A percentile compares a stretch with the other conserved stretches of the same genome.
Conservation (phyloP, 768 basidiomycete species). For the Scleroderma citrinum region DNA sequence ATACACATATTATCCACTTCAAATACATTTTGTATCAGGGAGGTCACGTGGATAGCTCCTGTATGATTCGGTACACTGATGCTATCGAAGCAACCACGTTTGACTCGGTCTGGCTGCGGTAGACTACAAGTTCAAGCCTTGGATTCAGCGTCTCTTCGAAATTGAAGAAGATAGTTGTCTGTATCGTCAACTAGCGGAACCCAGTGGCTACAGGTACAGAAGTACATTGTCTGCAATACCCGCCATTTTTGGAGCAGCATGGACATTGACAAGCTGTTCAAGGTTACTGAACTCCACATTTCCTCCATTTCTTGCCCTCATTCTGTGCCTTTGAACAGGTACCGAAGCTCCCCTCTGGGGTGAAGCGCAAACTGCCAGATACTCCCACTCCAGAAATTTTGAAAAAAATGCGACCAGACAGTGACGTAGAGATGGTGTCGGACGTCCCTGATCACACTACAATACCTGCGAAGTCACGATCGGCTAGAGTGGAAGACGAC, state of each 20-base stretch:
- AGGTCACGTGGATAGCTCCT: no score
- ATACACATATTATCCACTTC: no score
- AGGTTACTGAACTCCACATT: constrained; percentile 25
- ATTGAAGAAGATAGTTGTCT: no score
- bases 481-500: constrained; percentile 55
- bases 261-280: constrained; percentile 49
- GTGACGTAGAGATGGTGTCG: constrained; percentile 8
- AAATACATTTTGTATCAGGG: no score
- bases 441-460: constrained; percentile 2
- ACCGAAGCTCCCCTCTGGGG: constrained; percentile 58
- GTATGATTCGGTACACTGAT: no score
- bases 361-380: constrained; percentile 72
- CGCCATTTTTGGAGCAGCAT: constrained; percentile 22
- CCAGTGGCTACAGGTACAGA: no score
- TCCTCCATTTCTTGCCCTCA: not conserved
- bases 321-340: constrained; percentile 35
- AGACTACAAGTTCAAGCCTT: no score
- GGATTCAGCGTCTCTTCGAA: no score
- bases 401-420: constrained; percentile 68
- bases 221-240: no score
- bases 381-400: constrained; percentile 77
- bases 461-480: constrained; percentile 29
- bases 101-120: no score
- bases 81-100: no score
- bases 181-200: no score